Evolutionary conservation across 2,329 filamentous ascomycete genomes (phyloP), one percentile per base, ranked within the genome.

Genomic region (Tolypocladium ovalisporum): DNA sequence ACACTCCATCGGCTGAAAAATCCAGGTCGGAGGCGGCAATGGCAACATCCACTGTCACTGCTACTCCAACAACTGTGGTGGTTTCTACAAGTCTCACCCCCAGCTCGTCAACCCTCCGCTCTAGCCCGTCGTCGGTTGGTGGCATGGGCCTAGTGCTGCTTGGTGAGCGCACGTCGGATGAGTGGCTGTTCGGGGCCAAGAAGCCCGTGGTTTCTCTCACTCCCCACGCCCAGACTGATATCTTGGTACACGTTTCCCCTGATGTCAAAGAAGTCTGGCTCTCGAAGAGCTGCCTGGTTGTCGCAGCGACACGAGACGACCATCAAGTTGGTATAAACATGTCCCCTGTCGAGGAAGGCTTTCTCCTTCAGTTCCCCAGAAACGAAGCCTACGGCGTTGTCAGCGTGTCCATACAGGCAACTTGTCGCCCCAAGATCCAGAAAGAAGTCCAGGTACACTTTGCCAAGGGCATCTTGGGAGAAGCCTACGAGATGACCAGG

Each of bases 371-470:
- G 58, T 74, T 86, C 34, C 73, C 77, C 4, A 72, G 71, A 34
- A 75, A 76, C 32, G 82, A 87, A 59, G 80, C 82, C 7, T 71
- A 82, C 59, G 84, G 84, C 36, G 67, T 81, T 40, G 68, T 87
- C 54, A 81, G 81, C 56, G 74, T 87, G 51, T 78, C 79, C 2
- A 76, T 87, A 39, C 73, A 79, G 56, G 83, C 83, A 1, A 81
- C 76, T 17, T 81, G 77, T 57, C 80, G 79, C 60, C 84, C 84
- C 29, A 81, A 77, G 67, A 75, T 86, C 61, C 81, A 81, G 63
- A 82, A 86, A 70, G 79, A 79, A 0, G 82, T 86, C 66, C 76
- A 78, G 42, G 70, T 87, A 35, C 79, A 85, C 66, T 84, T 87
- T 67, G 81, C 82, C 52, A 77, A 71, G 65, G 71, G 75, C 27